Base-by-base conservation (phyloP, 257 asterid species). In the Primulina tabacum region DNA sequence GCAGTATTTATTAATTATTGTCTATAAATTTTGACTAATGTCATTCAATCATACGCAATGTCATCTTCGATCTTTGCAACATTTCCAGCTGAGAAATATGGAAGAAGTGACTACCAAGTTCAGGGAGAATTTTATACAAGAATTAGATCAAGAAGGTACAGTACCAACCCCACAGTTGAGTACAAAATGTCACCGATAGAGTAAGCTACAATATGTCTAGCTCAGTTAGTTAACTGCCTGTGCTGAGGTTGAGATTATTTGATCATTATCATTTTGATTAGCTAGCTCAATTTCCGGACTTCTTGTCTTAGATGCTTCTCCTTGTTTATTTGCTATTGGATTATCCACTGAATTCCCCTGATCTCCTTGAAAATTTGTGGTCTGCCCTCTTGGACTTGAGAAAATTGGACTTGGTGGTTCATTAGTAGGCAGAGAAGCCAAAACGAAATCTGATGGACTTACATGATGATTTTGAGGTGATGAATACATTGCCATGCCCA, bases 331-430 rank as follows among this genome's bases (percentile, higher is more conserved):
- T 37, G 12, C 47, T 37, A 37, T 40, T 11, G 52, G 52, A 12
- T 47, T 47, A 18, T 47, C 60, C 50, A 24, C 6, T 40, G 67
- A 40, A 70, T 21, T 21, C 38, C 38, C 65, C 21, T 6, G 55
- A 12, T 12, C 55, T 6, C 62, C 37, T 62, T 33, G 56, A 28
- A 20, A 62, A 26, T n/a, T 43, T 64, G 18, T 24, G 43, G 64
- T 33, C 47, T 64, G 71, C 28, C 73, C 87, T 8, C 73, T 64
- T 67, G 67, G 64, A 26, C 60, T 20, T 76, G 71, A 26, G 69
- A 29, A 62, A 38, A 40, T 29, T 4, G 79, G 70, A 78, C 75
- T 83, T 5, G 83, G 78, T 17, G 63, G 37, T 12, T 3, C 30
- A 20, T 55, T 64, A 26, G 28, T 69, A 21, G 80, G 71, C 8